These are phyloP conservation scores for Nigrospora osmanthi DNA, from an alignment of 2,329 filamentous ascomycete species.

Conservation along the genomic window DNA sequence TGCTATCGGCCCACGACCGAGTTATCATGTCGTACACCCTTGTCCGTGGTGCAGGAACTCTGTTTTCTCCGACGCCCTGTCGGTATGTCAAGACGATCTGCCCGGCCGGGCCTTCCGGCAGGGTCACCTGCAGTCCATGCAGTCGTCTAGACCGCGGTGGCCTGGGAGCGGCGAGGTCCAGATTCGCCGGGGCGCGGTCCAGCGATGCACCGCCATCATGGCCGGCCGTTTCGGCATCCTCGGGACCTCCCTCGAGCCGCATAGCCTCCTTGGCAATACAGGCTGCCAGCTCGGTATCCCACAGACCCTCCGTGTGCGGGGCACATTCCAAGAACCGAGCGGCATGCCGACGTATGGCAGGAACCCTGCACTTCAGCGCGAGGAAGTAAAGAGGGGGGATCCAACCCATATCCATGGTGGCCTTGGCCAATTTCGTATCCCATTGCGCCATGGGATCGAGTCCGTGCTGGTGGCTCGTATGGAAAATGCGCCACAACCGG, in stretches of 20 bases:
- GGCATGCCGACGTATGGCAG: slow-evolving; percentile 26
- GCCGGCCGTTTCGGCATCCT: too few relatives aligned
- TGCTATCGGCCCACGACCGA: too few relatives aligned
- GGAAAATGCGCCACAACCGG: not conserved
- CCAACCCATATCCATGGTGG: slow-evolving; percentile 33
- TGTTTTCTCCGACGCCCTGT: too few relatives aligned
- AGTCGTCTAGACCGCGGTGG: too few relatives aligned
- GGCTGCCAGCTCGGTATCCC: not conserved
- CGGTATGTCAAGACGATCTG: too few relatives aligned
- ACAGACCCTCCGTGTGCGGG: slow-evolving; percentile 10
- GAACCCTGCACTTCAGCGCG: slow-evolving; percentile 37
- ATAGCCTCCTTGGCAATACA: not conserved
- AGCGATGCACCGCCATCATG: too few relatives aligned
- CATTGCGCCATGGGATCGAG: slow-evolving; percentile 1
- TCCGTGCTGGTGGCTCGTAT: not conserved
- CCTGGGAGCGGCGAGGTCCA: too few relatives aligned
- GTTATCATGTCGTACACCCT: too few relatives aligned
- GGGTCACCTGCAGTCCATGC: too few relatives aligned
- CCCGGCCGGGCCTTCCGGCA: too few relatives aligned
- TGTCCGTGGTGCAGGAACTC: too few relatives aligned
- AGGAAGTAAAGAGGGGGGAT: slow-evolving; percentile 35
- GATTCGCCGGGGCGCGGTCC: too few relatives aligned
- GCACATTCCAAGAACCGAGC: slow-evolving; percentile 8
- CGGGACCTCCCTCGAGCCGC: not conserved
- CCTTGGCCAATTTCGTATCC: slow-evolving; percentile 19